phyloP scores from a whole-genome alignment of 2,329 filamentous ascomycete genomes.

The Pezicula rhizophila region DNA sequence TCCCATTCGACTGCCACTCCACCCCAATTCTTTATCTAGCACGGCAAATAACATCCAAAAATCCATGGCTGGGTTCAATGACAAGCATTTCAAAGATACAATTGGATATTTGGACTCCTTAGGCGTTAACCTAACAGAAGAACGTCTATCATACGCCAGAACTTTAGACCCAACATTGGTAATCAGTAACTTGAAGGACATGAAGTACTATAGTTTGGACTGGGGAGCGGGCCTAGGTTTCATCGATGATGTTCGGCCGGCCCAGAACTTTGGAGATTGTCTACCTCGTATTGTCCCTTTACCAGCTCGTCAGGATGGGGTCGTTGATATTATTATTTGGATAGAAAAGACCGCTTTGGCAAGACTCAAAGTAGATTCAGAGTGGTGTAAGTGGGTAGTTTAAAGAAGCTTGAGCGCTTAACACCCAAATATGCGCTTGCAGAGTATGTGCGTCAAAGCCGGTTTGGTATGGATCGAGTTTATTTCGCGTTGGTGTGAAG shows the following conservation, averaged over 20 bases:
- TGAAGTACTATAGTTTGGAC: neutral
- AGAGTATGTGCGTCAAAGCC: too few relatives aligned
- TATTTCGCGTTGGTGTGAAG: too few relatives aligned
- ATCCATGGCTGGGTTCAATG: neutral
- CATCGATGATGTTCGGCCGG: neutral
- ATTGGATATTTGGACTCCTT: neutral
- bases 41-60: neutral
- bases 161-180: neutral
- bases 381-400: neutral
- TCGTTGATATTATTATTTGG: neutral
- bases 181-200: neutral
- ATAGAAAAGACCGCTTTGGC: neutral
- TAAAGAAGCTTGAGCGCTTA: neutral
- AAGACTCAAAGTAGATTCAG: neutral
- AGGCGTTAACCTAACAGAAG: neutral
- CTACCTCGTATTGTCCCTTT: neutral
- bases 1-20: neutral
- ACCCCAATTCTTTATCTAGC: neutral
- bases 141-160: neutral
- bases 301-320: neutral
- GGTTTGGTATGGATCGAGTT: too few relatives aligned
- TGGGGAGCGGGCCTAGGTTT: neutral
- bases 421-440: too few relatives aligned
- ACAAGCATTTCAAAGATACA: neutral
- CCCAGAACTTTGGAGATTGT: neutral